These are phyloP conservation scores for Geoglossum glabrum DNA, from an alignment of 495 filamentous ascomycete genomes.

Conservation along the genomic window DNA sequence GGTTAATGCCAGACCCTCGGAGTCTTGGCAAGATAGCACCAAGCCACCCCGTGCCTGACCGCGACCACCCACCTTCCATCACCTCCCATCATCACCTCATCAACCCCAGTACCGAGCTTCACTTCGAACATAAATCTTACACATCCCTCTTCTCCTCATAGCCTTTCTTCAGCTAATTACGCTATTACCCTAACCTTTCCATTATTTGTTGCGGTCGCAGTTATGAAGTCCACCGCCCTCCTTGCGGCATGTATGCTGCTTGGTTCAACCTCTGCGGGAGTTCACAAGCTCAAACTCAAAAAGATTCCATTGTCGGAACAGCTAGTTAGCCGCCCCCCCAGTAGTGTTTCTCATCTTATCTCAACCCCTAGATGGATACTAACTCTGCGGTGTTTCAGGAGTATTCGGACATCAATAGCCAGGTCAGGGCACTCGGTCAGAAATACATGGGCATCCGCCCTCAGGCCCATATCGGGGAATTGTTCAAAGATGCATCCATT, in stretches of 20 bases:
- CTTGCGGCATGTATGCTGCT: constrained; percentile 66
- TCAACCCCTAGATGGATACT: constrained; percentile 7
- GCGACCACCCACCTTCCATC: not conserved
- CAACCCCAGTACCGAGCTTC: not conserved
- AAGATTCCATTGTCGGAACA: constrained; percentile 88
- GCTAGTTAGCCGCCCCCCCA: constrained; percentile 40
- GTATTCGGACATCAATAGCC: constrained; percentile 56
- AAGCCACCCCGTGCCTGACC: not conserved
- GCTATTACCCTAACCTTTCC: not conserved
- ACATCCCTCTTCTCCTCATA: no score
- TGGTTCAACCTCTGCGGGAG: constrained; percentile 58
- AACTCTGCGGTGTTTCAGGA: constrained; percentile 25
- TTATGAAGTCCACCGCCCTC: constrained; percentile 65
- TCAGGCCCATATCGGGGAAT: constrained; percentile 41
- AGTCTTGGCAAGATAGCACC: not conserved
- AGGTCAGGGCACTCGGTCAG: constrained; percentile 63
- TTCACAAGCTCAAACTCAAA: constrained; percentile 91
- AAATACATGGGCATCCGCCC: constrained; percentile 85
- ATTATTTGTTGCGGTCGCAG: constrained; percentile 9
- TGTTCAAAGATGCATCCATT: constrained; percentile 58
- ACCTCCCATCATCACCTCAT: not conserved
- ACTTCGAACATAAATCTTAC: no score
- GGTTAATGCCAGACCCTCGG: not conserved
- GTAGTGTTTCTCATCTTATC: not conserved
- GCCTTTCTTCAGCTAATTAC: not conserved